Evolutionary conservation across 2,329 filamentous ascomycete genomes (phyloP).

Genomic region (Knufia petricola): DNA sequence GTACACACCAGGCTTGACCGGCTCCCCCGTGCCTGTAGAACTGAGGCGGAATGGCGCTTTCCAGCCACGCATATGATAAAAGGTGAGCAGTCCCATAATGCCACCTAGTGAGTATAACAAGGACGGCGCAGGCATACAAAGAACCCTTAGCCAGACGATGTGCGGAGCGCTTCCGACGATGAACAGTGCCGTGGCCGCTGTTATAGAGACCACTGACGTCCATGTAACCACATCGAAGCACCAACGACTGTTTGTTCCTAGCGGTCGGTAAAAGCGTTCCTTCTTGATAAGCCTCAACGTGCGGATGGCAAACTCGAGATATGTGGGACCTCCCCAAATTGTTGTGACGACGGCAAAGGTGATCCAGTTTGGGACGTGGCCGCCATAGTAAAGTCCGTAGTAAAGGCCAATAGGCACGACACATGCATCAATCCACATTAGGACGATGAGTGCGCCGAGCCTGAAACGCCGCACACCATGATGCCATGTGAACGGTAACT

Average conservation of each 20-base stretch:
- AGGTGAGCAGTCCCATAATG: constrained; percentile 16
- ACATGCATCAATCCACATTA: constrained; percentile 23
- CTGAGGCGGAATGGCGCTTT: constrained; percentile 51
- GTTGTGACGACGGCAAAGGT: constrained; percentile 23
- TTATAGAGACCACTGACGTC: constrained; percentile 20
- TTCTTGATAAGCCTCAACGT: constrained; percentile 21
- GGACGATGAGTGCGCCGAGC: constrained; percentile 17
- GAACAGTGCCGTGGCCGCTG: constrained; percentile 18
- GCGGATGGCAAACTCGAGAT: constrained; percentile 22
- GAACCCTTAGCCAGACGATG: constrained; percentile 21
- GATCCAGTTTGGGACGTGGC: constrained; percentile 19
- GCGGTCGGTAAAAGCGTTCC: constrained; percentile 22
- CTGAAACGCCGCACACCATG: constrained; percentile 21
- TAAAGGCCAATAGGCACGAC: constrained; percentile 22
- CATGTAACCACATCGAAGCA: constrained; percentile 21
- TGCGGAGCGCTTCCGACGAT: constrained; percentile 22
- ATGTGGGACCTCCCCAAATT: constrained; percentile 23
- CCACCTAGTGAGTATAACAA: constrained; percentile 16
- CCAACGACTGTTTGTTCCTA: constrained; percentile 20
- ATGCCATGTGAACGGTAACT: constrained; percentile 22
- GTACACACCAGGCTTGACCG: constrained; percentile 51
- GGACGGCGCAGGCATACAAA: constrained; percentile 20
- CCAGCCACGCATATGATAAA: constrained; percentile 24
- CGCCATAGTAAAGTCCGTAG: constrained; percentile 21
- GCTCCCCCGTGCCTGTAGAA: constrained; percentile 50